These are phyloP conservation scores for Pseudogymnoascus sp. DNA, from an alignment of 2,329 filamentous ascomycete genomes.

Conservation along the genomic window DNA sequence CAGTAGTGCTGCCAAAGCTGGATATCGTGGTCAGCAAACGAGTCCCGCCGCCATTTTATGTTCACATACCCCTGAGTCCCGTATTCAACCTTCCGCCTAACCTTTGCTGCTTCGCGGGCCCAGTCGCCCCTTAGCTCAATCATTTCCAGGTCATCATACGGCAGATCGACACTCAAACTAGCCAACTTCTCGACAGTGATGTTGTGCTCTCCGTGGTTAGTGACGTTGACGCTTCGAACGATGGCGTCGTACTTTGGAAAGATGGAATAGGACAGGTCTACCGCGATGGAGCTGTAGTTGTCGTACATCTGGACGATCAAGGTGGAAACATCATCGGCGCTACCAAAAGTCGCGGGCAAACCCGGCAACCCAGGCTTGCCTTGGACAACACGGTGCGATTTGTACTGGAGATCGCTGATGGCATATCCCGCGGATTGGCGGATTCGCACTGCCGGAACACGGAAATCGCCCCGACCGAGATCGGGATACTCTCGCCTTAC, in stretches of 20 bases:
- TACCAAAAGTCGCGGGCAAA: neutral
- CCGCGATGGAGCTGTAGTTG: constrained; percentile 49
- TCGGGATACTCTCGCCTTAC: constrained; percentile 57
- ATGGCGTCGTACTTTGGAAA: constrained; percentile 57
- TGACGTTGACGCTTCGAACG: constrained; percentile 53
- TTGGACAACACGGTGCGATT: neutral
- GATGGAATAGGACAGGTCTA: constrained; percentile 55
- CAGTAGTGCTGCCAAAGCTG: constrained; percentile 53
- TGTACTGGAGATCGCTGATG: neutral
- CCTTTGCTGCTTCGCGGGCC: constrained; percentile 50
- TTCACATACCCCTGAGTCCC: constrained; percentile 44
- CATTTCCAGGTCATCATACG: constrained; percentile 54
- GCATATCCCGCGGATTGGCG: constrained; percentile 52
- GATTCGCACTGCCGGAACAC: constrained; percentile 54
- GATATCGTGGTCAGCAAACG: neutral
- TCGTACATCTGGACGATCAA: constrained; percentile 52
- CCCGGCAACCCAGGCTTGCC: neutral
- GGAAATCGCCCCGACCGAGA: constrained; percentile 55
- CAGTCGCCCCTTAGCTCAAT: constrained; percentile 57
- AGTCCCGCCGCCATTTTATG: neutral
- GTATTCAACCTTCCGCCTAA: constrained; percentile 48
- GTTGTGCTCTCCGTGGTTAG: constrained; percentile 47
- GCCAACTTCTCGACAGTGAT: constrained; percentile 50
- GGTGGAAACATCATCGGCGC: constrained; percentile 50
- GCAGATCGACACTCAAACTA: constrained; percentile 55